Evolutionary conservation across 83 land plant species (phyloP).

Genomic region (Thuja plicata): DNA sequence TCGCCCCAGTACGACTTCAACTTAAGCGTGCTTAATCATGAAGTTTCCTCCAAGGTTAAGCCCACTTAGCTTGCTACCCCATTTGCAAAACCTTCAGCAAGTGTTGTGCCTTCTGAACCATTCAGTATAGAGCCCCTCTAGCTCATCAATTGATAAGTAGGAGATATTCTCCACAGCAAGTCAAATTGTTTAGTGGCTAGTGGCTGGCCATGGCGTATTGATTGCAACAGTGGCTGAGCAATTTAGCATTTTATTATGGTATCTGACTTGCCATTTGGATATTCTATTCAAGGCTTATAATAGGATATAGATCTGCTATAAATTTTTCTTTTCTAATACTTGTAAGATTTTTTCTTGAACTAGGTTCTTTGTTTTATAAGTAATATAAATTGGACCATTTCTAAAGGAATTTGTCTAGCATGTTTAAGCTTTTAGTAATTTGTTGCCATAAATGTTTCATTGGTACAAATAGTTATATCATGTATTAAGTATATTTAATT

Average conservation of each 20-base stretch:
- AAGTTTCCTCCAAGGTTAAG: no score
- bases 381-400: not conserved
- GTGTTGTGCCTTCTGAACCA: no score
- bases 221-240: not conserved
- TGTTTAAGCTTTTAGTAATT: not conserved
- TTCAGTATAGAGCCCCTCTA: no score
- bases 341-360: not conserved
- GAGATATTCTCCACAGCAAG: no score
- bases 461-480: not conserved
- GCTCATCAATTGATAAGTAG: no score
- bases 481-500: not conserved
- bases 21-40: no score
- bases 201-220: not conserved
- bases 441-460: not conserved
- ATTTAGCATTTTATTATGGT: slow-evolving; percentile 1
- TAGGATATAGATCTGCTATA: not conserved
- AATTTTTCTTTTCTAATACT: not conserved
- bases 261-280: not conserved
- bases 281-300: not conserved
- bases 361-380: not conserved
- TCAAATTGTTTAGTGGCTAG: not conserved
- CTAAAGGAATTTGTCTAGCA: not conserved
- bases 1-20: no score
- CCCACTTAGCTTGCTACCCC: no score
- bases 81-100: no score